A percentile compares a stretch with the other conserved stretches of the same genome.
phyloP scores from a whole-genome alignment of 163 green algal species.

The Dunaliella salina region DNA sequence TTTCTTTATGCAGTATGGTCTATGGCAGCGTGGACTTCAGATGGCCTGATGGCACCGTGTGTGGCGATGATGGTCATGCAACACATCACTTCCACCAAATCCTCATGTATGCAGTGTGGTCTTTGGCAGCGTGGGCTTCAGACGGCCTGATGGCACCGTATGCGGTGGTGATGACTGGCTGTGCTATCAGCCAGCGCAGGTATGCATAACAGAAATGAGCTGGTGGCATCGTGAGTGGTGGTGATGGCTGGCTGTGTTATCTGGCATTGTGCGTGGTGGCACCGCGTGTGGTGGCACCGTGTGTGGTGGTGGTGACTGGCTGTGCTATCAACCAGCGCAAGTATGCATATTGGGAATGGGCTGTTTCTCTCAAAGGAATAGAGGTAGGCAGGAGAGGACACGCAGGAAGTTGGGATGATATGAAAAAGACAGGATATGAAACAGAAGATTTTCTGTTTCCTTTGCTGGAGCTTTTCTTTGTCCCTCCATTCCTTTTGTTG shows the following conservation, averaged over 20 bases:
- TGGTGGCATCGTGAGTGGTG: too few species aligned
- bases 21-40: background rate
- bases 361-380: too few species aligned
- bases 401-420: too few species aligned
- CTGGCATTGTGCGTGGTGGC: background rate
- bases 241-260: background rate
- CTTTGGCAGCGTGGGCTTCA: background rate
- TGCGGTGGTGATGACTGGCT: background rate
- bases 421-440: too few species aligned
- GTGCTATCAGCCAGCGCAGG: conserved; percentile 2
- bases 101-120: background rate
- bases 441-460: too few species aligned
- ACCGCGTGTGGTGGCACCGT: background rate
- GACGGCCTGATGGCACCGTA: background rate
- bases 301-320: background rate
- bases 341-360: background rate
- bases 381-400: too few species aligned
- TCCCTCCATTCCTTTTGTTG: too few species aligned
- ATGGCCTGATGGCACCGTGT: background rate
- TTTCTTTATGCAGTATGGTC: background rate
- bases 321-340: background rate
- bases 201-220: too few species aligned
- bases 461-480: too few species aligned
- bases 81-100: too few species aligned
- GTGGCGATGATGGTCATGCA: too few species aligned